Base-by-base conservation (phyloP, 176 grass and related monocot species). In the Bothriochloa decipiens region DNA sequence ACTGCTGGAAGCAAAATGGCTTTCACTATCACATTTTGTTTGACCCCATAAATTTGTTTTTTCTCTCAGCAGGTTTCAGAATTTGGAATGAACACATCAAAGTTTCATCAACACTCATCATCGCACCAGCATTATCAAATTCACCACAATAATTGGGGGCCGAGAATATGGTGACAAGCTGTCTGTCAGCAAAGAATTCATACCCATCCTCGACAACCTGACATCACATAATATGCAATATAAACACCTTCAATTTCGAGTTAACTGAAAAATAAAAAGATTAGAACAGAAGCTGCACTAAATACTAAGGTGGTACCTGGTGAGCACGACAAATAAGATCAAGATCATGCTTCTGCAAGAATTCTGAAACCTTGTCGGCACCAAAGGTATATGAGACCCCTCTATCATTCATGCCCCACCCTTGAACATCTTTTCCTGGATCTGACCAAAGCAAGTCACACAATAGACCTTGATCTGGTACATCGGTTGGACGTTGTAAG, bases 151-250 rank as follows among this genome's bases (percentile, higher is more conserved):
- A 94, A 81, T 97, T 97, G 45, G 95, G 95, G 43, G 95, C 95
- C 0, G 95, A 97, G 82, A 97, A 97, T 88, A 97, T 89, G 50
- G 92, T 97, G 65, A 97, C 95, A 8, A 97, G 86, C 72, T 94
- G 95, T 70, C 92, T 89, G 78, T 94, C 92, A 12, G 95, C 95
- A 88, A 97, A 97, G 82, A 94, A 97, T 89, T 94, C 95, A 64
- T 97, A 97, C 6, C 95, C 95, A 91, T 97, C 95, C 78, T 97
- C 92, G 26, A 97, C 95, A 87, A 97, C 95, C 95, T 97, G 68
- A 65, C 70, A 89, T 69, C 10, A 86, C 33, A 84, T 41, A 33
- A 87, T 12, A 62, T 26, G 58, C n/a, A 71, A 82, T 72, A 79
- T 42, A 45, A 90, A 68, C 9, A 86, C 57, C 26, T 74, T 28